Percentiles rank a stretch among this genome's conserved stretches.
These are phyloP conservation scores for Hortaea werneckii DNA, from an alignment of 2,329 filamentous ascomycete species.

Conservation along the genomic window DNA sequence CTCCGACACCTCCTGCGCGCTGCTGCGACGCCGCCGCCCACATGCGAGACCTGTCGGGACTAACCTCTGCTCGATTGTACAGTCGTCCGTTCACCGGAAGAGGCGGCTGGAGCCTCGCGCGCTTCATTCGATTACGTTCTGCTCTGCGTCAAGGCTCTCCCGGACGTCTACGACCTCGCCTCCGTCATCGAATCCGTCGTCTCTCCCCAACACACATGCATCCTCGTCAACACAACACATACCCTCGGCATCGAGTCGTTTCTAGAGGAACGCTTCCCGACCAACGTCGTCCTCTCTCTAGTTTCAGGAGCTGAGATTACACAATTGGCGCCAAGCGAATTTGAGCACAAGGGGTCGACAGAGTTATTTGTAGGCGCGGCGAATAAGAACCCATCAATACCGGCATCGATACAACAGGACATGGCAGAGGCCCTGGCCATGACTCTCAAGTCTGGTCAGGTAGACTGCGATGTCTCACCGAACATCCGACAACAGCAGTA, in stretches of 20 bases:
- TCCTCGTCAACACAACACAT: conserved; percentile 93
- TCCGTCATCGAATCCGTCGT: conserved; percentile 96
- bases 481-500: conserved; percentile 97
- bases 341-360: conserved; percentile 85
- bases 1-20: conserved; percentile 4
- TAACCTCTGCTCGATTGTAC: background rate
- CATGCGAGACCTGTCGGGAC: too few species aligned
- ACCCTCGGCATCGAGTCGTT: conserved; percentile 86
- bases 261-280: conserved; percentile 87
- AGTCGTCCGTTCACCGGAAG: conserved; percentile 92
- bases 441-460: conserved; percentile 83
- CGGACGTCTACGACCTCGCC: conserved; percentile 93
- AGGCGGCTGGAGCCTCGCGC: conserved; percentile 66
- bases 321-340: conserved; percentile 85
- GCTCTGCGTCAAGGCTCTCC: conserved; percentile 91
- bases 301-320: conserved; percentile 85
- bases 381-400: conserved; percentile 73
- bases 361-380: conserved; percentile 92
- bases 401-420: conserved; percentile 76
- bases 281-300: conserved; percentile 89
- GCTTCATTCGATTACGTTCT: conserved; percentile 94
- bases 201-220: conserved; percentile 94
- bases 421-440: conserved; percentile 95
- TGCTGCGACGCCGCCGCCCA: background rate
- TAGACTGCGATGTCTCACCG: conserved; percentile 84